A percentile compares a stretch with the other conserved stretches of the same genome.
Conservation (phyloP, 2,329 filamentous ascomycete genomes). For the Verruconis gallopava region DNA sequence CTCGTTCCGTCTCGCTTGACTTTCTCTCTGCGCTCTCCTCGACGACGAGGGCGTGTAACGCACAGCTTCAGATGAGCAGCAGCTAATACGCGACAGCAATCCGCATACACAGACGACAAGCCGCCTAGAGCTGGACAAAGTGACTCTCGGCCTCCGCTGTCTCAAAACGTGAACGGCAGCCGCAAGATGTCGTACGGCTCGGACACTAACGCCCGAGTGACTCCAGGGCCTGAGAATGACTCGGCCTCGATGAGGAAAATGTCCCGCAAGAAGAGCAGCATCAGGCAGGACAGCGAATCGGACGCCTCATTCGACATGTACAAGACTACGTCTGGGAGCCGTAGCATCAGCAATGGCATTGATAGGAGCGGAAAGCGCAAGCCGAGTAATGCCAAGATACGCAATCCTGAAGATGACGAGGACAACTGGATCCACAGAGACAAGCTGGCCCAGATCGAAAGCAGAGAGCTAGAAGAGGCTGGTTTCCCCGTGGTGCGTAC, state of each 20-base stretch:
- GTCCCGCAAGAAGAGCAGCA: slow-evolving; percentile 29
- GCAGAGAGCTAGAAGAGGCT: slow-evolving; percentile 63
- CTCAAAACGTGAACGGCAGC: slow-evolving; percentile 22
- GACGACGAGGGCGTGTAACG: too few species aligned
- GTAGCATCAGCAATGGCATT: background rate
- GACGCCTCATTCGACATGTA: slow-evolving; percentile 37
- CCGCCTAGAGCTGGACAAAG: background rate
- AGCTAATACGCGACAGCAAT: slow-evolving; percentile 12
- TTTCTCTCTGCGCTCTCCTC: background rate
- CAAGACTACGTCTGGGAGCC: slow-evolving; percentile 17
- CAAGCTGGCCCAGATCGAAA: slow-evolving; percentile 73
- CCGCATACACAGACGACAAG: slow-evolving; percentile 11
- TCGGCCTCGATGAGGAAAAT: slow-evolving; percentile 11
- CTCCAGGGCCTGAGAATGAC: slow-evolving; percentile 20
- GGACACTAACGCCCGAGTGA: slow-evolving; percentile 20
- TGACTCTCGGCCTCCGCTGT: slow-evolving; percentile 21
- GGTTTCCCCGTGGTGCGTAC: slow-evolving; percentile 43
- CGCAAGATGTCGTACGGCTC: slow-evolving; percentile 18
- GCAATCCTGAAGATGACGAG: slow-evolving; percentile 36
- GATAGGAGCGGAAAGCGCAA: slow-evolving; percentile 9
- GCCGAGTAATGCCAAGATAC: slow-evolving; percentile 18
- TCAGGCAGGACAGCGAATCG: slow-evolving; percentile 30
- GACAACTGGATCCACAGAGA: slow-evolving; percentile 80
- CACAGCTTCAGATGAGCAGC: slow-evolving; percentile 16
- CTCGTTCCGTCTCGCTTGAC: background rate